Evolutionary conservation across 257 asterid genomes (phyloP), one percentile per base, ranked within the genome.

Genomic region (Paraleonurus japonicus): DNA sequence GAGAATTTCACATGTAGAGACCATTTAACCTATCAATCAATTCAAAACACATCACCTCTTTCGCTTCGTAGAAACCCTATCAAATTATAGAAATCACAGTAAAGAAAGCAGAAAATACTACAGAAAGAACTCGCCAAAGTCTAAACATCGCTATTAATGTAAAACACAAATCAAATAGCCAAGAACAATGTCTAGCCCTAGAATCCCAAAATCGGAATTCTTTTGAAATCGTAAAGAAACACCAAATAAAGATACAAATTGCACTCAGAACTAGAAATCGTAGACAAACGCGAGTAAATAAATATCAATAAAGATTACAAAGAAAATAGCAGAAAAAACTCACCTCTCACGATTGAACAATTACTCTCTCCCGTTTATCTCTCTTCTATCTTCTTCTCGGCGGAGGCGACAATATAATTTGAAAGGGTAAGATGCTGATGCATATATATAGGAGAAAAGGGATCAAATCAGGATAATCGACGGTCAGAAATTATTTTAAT

Each of bases 401-500:
- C 12, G 69, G 71, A 66, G 70, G 72, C 65, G 15, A 28, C 67
- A 72, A 27, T 4, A 43, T 75, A 79, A 73, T 53, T 39, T 20
- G 6, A 0, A 28, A 0, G 0, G 0, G 0, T 0, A 16, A 16
- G 32, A 48, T 78, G 72, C 47, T 24, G 55, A 27, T 24, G 75
- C 9, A 0, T 75, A 87, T 84, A 61, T 88, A 85, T 85, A 78
- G 81, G 24, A 3, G 10, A 19, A 67, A 51, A 65, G 19, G 47
- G 69, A 57, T 47, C 63, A 59, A 51, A 63, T 22, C n/a, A 15
- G 69, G 67, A 22, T 1, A 70, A 79, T 74, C 87, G 73, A 90
- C 90, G 96, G 95, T 65, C 66, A 61, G 53, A 55, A 86, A 69
- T 80, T 2, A 12, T 5, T 53, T 51, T 43, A 8, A 5, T 24